phyloP scores from a whole-genome alignment of 2,329 filamentous ascomycete species.

The Neonectria sp. region DNA sequence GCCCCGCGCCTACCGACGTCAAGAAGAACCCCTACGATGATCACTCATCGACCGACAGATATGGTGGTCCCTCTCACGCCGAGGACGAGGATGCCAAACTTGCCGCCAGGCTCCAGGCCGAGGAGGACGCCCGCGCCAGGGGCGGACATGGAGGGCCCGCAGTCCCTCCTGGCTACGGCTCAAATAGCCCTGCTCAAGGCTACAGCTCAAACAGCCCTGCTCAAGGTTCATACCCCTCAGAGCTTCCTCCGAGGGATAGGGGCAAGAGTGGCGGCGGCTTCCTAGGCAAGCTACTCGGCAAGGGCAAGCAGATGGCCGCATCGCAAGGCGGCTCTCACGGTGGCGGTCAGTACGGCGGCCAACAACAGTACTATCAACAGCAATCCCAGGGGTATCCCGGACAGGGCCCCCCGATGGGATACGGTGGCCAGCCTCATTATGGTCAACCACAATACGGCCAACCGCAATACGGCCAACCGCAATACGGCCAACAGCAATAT shows the following conservation, averaged over 20 bases:
- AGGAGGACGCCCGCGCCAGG: conserved; percentile 79
- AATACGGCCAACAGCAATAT: conserved; percentile 51
- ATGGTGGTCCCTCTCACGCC: conserved; percentile 52
- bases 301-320: conserved; percentile 57
- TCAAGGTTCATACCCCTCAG: conserved; percentile 50
- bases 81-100: conserved; percentile 79
- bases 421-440: conserved; percentile 46
- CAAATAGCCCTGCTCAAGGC: conserved; percentile 47
- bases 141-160: conserved; percentile 48
- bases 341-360: conserved; percentile 42
- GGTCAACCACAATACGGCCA: conserved; percentile 34
- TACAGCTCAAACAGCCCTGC: conserved; percentile 50
- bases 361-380: conserved; percentile 48
- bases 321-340: conserved; percentile 42
- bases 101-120: conserved; percentile 84
- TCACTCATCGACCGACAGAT: conserved; percentile 45
- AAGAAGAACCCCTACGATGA: conserved; percentile 82
- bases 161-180: conserved; percentile 53
- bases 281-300: conserved; percentile 68
- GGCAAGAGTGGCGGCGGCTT: conserved; percentile 62
- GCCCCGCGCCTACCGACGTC: conserved; percentile 62
- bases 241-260: conserved; percentile 60
- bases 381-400: conserved; percentile 43
- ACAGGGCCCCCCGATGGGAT: conserved; percentile 47
- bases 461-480: conserved; percentile 40